Percentiles rank a stretch among this genome's conserved stretches.
Conservation (phyloP, 179 eudicot genomes). For the Patellifolia procumbens region DNA sequence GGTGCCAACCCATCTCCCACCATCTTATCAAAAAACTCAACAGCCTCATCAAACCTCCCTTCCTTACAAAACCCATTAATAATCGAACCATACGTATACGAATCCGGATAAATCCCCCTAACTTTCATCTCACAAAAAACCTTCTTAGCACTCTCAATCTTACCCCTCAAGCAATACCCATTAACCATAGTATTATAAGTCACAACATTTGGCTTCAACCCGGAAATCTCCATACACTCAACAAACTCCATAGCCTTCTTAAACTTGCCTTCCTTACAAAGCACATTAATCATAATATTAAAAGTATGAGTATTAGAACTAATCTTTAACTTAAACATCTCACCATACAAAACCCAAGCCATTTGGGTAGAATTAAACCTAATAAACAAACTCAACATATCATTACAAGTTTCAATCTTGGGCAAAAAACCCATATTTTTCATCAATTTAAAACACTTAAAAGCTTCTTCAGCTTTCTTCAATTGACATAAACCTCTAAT, state of each 20-base stretch:
- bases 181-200: conserved; percentile 62
- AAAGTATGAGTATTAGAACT: conserved; percentile 55
- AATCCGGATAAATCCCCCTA: conserved; percentile 64
- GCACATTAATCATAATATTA: conserved; percentile 74
- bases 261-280: conserved; percentile 74
- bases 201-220: conserved; percentile 62
- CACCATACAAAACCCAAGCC: conserved; percentile 70
- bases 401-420: conserved; percentile 60
- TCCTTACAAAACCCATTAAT: conserved; percentile 57
- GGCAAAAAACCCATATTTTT: conserved; percentile 46
- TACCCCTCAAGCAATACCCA: conserved; percentile 58
- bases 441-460: conserved; percentile 55
- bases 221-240: conserved; percentile 55
- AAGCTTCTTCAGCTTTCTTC: conserved; percentile 51
- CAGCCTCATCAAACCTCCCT: conserved; percentile 57
- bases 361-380: conserved; percentile 35
- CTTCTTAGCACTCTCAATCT: conserved; percentile 48
- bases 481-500: conserved; percentile 55
- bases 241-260: conserved; percentile 64
- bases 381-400: conserved; percentile 57
- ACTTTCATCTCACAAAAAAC: conserved; percentile 53
- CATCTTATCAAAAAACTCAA: conserved; percentile 42
- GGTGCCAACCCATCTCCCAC: conserved; percentile 47
- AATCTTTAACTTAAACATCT: conserved; percentile 66
- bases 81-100: conserved; percentile 54